Evolutionary conservation across 768 basidiomycete genomes (phyloP).

Genomic region (Termitomyces sp.): DNA sequence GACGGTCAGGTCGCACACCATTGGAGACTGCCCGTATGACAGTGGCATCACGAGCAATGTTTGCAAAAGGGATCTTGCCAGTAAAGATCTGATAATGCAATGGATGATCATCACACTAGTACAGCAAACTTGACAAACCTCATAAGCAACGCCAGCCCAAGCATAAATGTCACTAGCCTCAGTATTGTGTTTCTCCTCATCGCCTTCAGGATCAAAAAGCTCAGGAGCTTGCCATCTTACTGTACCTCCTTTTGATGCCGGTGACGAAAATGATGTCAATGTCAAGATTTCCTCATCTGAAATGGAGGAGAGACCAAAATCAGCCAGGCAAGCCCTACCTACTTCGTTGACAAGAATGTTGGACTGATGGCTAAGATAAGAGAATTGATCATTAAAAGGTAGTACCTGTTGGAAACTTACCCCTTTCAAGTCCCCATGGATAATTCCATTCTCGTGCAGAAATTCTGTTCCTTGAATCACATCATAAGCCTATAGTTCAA

Average conservation of each 20-base stretch:
- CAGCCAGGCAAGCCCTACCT: conserved; percentile 17
- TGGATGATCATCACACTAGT: too few species aligned
- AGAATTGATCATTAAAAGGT: too few species aligned
- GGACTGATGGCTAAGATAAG: too few species aligned
- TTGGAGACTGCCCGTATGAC: neutral
- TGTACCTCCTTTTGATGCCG: conserved; percentile 8
- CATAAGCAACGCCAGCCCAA: conserved; percentile 15
- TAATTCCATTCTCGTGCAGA: conserved; percentile 29
- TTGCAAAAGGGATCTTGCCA: neutral
- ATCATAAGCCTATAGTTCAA: conserved; percentile 20
- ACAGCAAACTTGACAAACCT: too few species aligned
- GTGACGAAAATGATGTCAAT: conserved; percentile 10
- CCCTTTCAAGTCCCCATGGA: conserved; percentile 44
- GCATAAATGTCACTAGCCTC: conserved; percentile 17
- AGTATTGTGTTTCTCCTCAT: neutral
- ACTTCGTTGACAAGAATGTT: conserved; percentile 19
- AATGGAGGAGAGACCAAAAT: conserved; percentile 20
- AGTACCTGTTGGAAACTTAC: conserved; percentile 22
- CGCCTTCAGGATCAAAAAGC: conserved; percentile 8
- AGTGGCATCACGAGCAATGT: neutral
- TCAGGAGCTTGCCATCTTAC: conserved; percentile 19
- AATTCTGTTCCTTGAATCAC: conserved; percentile 27
- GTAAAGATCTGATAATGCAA: neutral
- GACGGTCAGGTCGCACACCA: neutral
- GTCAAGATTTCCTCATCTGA: conserved; percentile 7